Base-by-base conservation (phyloP, 768 basidiomycete species). In the Termitomyces sp. region DNA sequence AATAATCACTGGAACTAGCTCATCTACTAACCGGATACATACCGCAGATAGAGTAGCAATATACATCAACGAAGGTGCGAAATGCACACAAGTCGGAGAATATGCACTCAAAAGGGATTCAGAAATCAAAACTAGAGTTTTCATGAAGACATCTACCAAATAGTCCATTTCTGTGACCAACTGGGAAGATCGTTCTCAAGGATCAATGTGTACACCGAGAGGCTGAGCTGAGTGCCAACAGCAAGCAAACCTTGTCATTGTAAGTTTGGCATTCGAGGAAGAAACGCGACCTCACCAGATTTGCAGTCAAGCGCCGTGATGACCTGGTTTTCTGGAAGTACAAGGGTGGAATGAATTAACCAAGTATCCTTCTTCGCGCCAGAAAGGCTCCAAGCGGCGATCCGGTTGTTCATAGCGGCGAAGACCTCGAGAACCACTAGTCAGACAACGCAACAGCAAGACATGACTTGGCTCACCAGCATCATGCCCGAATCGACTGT, bases 351-450 rank as follows among this genome's bases (percentile, higher is more conserved):
- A 67, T 95, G 92, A 8, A 94, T 81, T 34, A 85, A 80, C 90
- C 90, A 94, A 7, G 77, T 76, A 63, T 84, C 79, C 37, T 81
- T 73, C 59, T 82, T 79, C 16, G 80, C 77, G 38, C 81, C 85
- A 23, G 89, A 89, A 45, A 89, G 78, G n/a, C 80, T 81, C 92
- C 92, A 95, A 37, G 83, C 84, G 48, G 89, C 91, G 46, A 95
- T 74, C 52, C 82, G 82, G 42, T 78, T 75, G 62, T 80, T 81
- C 68, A 85, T 82, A 58, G 89, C 82, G 41, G 89, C 89, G 43
- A 88, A 83, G 62, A 93, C 82, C 92, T 93, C 10, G 50, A 29
- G 25, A 38, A 68, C 23, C n/a, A 35, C 31, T 58, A 52, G 59
- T 64, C 57, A 58, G 52, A 59, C 51, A 59, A 27, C 17, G 38